Conservation (phyloP, 164 flowering plant genomes). For the Hamamelis virginiana region DNA sequence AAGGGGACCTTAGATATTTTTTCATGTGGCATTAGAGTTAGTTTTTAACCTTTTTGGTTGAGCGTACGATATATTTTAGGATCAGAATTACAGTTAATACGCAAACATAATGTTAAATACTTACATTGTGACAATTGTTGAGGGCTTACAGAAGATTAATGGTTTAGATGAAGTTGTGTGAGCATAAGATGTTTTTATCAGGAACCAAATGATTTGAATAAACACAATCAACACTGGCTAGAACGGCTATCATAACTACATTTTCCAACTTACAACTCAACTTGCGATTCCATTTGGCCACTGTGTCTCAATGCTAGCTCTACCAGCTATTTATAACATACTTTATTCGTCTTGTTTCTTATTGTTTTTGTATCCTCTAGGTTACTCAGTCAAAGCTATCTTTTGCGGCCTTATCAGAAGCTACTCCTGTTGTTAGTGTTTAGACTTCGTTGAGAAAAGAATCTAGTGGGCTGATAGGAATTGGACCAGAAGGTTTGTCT, state of each 20-base stretch:
- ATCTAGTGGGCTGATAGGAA: constrained; percentile 55
- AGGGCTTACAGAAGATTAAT: no score
- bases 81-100: neutral
- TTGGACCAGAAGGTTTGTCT: constrained; percentile 99
- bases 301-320: no score
- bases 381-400: constrained; percentile 63
- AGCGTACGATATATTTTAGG: neutral
- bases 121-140: neutral
- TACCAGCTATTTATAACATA: no score
- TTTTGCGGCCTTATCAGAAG: constrained; percentile 78
- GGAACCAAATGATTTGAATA: no score
- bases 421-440: constrained; percentile 55
- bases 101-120: neutral
- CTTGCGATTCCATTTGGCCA: no score
- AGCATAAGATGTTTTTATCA: no score
- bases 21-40: neutral
- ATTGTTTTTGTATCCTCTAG: constrained; percentile 36
- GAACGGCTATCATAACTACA: no score
- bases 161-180: no score
- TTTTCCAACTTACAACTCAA: no score
- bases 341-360: no score
- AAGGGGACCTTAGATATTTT: neutral
- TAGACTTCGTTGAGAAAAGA: constrained; percentile 40
- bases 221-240: no score
- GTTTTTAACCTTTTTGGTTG: neutral